Evolutionary conservation across 2,329 filamentous ascomycete species (phyloP).

Genomic region (Botrytis fabae): DNA sequence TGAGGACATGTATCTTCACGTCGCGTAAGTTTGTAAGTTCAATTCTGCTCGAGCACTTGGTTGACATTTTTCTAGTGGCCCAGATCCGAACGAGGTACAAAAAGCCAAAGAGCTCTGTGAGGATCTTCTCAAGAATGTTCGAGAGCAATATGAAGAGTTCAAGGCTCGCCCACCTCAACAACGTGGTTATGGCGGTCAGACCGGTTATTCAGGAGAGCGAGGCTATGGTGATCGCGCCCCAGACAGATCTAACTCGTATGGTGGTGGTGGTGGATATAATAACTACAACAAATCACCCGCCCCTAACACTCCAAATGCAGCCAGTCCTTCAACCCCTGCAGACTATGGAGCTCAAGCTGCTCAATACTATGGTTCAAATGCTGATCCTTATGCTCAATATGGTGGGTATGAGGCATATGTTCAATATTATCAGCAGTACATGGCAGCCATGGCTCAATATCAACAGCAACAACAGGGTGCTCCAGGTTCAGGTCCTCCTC

Average conservation of each 20-base stretch:
- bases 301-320: conserved; percentile 40
- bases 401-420: conserved; percentile 80
- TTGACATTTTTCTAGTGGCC: conserved; percentile 59
- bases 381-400: conserved; percentile 86
- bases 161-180: conserved; percentile 73
- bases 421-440: conserved; percentile 75
- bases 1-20: conserved; percentile 94
- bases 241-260: conserved; percentile 46
- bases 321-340: conserved; percentile 48
- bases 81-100: conserved; percentile 81
- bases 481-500: conserved; percentile 49
- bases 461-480: conserved; percentile 47
- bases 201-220: conserved; percentile 47
- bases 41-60: background rate
- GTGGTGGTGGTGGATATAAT: conserved; percentile 42
- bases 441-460: conserved; percentile 54
- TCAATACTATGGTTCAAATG: conserved; percentile 68
- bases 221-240: conserved; percentile 56
- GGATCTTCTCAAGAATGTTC: conserved; percentile 83
- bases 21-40: conserved; percentile 65
- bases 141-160: conserved; percentile 85
- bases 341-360: conserved; percentile 83
- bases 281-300: conserved; percentile 42
- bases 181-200: conserved; percentile 55
- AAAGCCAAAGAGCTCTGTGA: conserved; percentile 86